Percentiles rank a stretch among this genome's conserved stretches.
phyloP scores from a whole-genome alignment of 352 stramenopile species.

The Phytophthora pistaciae region DNA sequence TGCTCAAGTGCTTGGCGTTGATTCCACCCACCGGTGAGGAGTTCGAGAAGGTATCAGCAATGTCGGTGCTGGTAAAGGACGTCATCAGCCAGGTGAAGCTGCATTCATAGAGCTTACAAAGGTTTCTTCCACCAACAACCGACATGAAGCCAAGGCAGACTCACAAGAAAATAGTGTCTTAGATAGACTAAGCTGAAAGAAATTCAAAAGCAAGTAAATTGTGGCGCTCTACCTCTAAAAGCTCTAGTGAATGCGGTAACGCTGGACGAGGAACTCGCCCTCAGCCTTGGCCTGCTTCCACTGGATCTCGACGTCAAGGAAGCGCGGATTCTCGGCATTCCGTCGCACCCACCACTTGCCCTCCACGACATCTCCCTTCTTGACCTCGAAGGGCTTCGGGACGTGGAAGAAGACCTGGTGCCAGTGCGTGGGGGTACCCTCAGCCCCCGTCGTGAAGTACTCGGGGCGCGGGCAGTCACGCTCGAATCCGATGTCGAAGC shows the following conservation, averaged over 20 bases:
- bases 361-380: slow-evolving; percentile 75
- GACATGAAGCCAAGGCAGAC: neutral
- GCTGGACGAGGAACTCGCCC: slow-evolving; percentile 55
- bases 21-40: slow-evolving; percentile 50
- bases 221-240: slow-evolving; percentile 19
- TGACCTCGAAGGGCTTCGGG: slow-evolving; percentile 78
- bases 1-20: slow-evolving; percentile 75
- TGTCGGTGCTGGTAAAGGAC: slow-evolving; percentile 87
- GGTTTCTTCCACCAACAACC: slow-evolving; percentile 1
- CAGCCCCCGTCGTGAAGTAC: slow-evolving; percentile 94
- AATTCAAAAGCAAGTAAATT: slow-evolving; percentile 28
- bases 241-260: slow-evolving; percentile 84
- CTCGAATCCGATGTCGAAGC: slow-evolving; percentile 98
- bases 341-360: slow-evolving; percentile 90
- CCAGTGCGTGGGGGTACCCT: slow-evolving; percentile 97
- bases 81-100: slow-evolving; percentile 78
- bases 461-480: slow-evolving; percentile 93
- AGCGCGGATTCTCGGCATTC: slow-evolving; percentile 94
- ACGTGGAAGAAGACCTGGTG: slow-evolving; percentile 99
- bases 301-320: slow-evolving; percentile 92
- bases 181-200: slow-evolving; percentile 13
- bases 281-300: slow-evolving; percentile 63
- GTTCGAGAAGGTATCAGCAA: slow-evolving; percentile 76
- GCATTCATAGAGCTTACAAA: slow-evolving; percentile 29
- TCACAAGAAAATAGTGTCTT: slow-evolving; percentile 22